A percentile compares a stretch with the other conserved stretches of the same genome.
These are phyloP conservation scores for Botrytis byssoidea DNA, from an alignment of 2,329 filamentous ascomycete species.

Conservation along the genomic window DNA sequence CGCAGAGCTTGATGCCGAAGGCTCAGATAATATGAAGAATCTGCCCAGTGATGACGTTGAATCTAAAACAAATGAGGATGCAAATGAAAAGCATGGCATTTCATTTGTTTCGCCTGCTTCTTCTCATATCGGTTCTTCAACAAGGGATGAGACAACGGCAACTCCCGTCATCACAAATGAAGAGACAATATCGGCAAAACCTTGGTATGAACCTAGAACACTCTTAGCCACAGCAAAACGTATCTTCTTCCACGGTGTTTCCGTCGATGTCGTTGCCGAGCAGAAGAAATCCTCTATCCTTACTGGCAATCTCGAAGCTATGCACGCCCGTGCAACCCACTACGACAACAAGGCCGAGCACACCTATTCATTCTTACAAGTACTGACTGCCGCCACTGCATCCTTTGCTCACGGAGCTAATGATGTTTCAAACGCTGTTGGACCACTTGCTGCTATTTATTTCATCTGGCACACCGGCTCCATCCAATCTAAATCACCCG, in stretches of 20 bases:
- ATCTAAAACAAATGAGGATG: background rate
- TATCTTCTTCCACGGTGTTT: background rate
- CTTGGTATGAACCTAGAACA: background rate
- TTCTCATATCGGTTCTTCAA: background rate
- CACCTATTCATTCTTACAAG: conserved; percentile 52
- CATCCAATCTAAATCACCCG: conserved; percentile 55
- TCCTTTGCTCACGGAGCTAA: conserved; percentile 68
- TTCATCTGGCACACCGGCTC: conserved; percentile 56
- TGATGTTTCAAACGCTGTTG: conserved; percentile 71
- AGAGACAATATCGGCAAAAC: background rate
- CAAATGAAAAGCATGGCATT: conserved; percentile 1
- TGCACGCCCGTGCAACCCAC: conserved; percentile 60
- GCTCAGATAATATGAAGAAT: conserved; percentile 49
- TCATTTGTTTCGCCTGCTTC: background rate
- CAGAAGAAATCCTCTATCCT: conserved; percentile 49
- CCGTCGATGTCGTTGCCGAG: conserved; percentile 32
- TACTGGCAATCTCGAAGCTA: conserved; percentile 68
- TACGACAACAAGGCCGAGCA: conserved; percentile 71
- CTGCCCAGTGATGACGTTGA: background rate
- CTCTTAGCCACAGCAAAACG: background rate
- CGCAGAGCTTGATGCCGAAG: conserved; percentile 25
- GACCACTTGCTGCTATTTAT: conserved; percentile 70
- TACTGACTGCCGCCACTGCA: conserved; percentile 51
- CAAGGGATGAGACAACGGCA: background rate
- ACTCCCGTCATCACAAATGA: background rate